Conservation (phyloP, 305 asterid genomes). For the Andrographis paniculata region DNA sequence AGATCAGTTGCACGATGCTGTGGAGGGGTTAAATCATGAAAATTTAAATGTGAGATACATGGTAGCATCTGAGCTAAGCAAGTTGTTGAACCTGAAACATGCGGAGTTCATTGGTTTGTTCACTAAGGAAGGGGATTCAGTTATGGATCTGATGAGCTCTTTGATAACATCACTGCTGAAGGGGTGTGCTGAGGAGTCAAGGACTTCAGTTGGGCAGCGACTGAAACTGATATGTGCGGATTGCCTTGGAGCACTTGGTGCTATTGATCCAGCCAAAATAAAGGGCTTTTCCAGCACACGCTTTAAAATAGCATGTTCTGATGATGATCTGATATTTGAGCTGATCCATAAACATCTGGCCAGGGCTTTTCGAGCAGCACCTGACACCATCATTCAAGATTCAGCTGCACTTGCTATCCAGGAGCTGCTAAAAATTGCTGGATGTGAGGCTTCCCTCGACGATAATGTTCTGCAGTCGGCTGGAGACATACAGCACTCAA, state of each 20-base stretch:
- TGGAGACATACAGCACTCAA: slow-evolving; percentile 27
- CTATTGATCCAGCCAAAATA: slow-evolving; percentile 96
- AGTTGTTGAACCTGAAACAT: slow-evolving; percentile 63
- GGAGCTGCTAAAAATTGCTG: slow-evolving; percentile 87
- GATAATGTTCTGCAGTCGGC: slow-evolving; percentile 38
- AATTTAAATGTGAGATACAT: slow-evolving; percentile 90
- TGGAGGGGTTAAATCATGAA: slow-evolving; percentile 88
- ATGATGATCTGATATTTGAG: slow-evolving; percentile 93
- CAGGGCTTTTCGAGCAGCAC: slow-evolving; percentile 95
- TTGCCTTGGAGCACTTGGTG: slow-evolving; percentile 96
- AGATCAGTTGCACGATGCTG: slow-evolving; percentile 77
- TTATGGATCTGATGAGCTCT: slow-evolving; percentile 76
- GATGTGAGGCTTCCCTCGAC: slow-evolving; percentile 80
- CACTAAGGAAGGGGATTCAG: slow-evolving; percentile 63
- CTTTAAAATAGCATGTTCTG: slow-evolving; percentile 94
- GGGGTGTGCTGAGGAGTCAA: slow-evolving; percentile 98
- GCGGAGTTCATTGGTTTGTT: slow-evolving; percentile 61
- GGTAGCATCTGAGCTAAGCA: slow-evolving; percentile 93
- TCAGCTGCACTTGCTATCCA: slow-evolving; percentile 96
- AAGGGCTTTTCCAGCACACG: slow-evolving; percentile 62
- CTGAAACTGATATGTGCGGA: slow-evolving; percentile 88
- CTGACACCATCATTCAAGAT: slow-evolving; percentile 82
- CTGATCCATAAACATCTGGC: slow-evolving; percentile 92
- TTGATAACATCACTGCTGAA: slow-evolving; percentile 74
- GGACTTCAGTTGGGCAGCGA: slow-evolving; percentile 83